Evolutionary conservation across 176 grass and related monocot species (phyloP).

Genomic region (barley (Hordeum vulgare)): MorexV3_pseudomolecules_assembly NC_058522.1:93421437-93421936

Average conservation of each 20-base stretch:
- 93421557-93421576: background rate
- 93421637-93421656: background rate
- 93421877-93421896: background rate
- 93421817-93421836: background rate
- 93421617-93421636: background rate
- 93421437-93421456: no score
- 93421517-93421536: no score
- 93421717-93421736: background rate
- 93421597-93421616: background rate
- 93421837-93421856: background rate
- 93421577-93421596: background rate
- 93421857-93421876: background rate
- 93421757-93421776: background rate
- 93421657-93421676: background rate
- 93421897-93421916: slow-evolving; percentile 11
- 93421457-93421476: no score
- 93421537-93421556: background rate
- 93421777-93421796: background rate
- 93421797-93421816: background rate
- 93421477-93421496: no score
- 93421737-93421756: background rate
- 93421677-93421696: background rate
- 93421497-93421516: no score
- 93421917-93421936: slow-evolving; percentile 23
- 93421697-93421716: background rate